Conservation (phyloP, 164 flowering plant genomes). For the Stephania cephalantha region DNA sequence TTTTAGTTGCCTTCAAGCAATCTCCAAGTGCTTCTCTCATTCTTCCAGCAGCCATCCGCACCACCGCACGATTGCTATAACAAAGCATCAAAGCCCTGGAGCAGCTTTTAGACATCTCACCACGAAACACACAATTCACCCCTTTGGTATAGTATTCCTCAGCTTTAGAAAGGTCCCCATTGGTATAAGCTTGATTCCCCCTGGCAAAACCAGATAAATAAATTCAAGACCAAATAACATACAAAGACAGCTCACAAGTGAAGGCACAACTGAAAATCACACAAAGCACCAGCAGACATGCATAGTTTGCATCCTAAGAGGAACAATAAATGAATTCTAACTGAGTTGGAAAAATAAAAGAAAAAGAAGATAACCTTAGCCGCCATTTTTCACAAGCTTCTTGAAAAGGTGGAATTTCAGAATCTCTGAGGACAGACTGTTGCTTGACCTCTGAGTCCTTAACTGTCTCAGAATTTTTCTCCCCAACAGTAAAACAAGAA, state of each 20-base stretch:
- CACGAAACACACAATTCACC: conserved; percentile 47
- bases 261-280: background rate
- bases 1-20: conserved; percentile 53
- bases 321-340: background rate
- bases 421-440: conserved; percentile 18
- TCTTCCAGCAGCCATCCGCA: conserved; percentile 74
- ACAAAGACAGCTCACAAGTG: background rate
- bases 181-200: conserved; percentile 90
- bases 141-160: conserved; percentile 82
- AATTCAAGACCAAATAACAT: conserved; percentile 1
- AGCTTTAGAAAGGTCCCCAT: conserved; percentile 64
- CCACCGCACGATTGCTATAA: conserved; percentile 94
- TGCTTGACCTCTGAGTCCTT: conserved; percentile 21
- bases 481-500: conserved; percentile 18
- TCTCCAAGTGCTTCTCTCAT: conserved; percentile 75
- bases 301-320: background rate
- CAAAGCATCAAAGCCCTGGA: conserved; percentile 70
- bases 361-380: conserved; percentile 34
- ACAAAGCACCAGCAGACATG: background rate
- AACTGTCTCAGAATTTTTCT: conserved; percentile 12
- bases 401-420: conserved; percentile 29
- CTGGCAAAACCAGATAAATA: conserved; percentile 28
- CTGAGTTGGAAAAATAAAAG: background rate
- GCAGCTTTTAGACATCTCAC: conserved; percentile 50
- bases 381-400: conserved; percentile 80